Percentiles rank a stretch among this genome's conserved stretches.
phyloP scores from a whole-genome alignment of 352 stramenopile species.

The Globisporangium mamillatum region DNA sequence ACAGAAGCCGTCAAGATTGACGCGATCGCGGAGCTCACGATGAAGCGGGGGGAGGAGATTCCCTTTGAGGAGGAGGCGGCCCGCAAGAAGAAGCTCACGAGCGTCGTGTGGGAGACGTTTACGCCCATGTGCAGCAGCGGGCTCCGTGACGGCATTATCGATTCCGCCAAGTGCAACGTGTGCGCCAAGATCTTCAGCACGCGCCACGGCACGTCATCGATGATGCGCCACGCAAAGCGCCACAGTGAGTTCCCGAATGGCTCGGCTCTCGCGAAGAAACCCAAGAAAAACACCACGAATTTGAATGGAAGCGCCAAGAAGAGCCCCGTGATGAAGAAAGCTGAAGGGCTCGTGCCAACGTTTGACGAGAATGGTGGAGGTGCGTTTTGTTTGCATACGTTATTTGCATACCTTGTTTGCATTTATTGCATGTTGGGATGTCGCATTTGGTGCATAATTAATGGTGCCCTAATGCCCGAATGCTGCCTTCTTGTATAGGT shows the following conservation, averaged over 20 bases:
- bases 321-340: conserved; percentile 34
- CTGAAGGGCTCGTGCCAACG: conserved; percentile 32
- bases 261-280: conserved; percentile 40
- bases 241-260: conserved; percentile 70
- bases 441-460: neutral
- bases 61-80: conserved; percentile 60
- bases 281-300: conserved; percentile 42
- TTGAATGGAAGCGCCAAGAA: conserved; percentile 37
- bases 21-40: conserved; percentile 36
- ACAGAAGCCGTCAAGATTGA: conserved; percentile 37
- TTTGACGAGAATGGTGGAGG: conserved; percentile 66
- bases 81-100: conserved; percentile 83
- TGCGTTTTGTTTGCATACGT: conserved; percentile 24
- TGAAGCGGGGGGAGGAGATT: conserved; percentile 55
- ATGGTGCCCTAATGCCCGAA: neutral
- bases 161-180: conserved; percentile 71
- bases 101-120: conserved; percentile 81
- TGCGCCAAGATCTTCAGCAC: conserved; percentile 80
- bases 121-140: conserved; percentile 65
- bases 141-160: conserved; percentile 60
- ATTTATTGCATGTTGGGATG: neutral
- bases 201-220: conserved; percentile 75
- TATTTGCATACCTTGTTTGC: neutral
- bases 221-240: conserved; percentile 82
- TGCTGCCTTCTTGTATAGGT: conserved; percentile 21